These are phyloP conservation scores for Macrolepiota albuminosa DNA, from an alignment of 768 basidiomycete species.

Conservation along the genomic window DNA sequence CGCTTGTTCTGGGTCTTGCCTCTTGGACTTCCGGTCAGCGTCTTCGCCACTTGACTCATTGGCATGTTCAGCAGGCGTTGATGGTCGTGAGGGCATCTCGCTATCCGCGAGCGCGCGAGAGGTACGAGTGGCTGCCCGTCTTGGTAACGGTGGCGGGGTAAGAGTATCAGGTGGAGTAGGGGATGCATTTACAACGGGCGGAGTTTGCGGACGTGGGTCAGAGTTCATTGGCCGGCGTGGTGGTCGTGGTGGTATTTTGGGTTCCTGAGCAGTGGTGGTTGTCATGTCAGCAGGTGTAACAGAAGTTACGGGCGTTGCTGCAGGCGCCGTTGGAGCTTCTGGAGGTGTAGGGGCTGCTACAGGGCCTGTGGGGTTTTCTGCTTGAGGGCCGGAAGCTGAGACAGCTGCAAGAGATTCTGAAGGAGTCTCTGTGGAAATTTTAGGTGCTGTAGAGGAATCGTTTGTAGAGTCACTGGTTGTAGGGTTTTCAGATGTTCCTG, in stretches of 20 bases:
- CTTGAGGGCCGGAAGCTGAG: neutral
- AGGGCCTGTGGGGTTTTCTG: neutral
- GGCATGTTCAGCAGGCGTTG: slow-evolving; percentile 16
- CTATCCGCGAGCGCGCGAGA: slow-evolving; percentile 24
- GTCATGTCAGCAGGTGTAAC: neutral
- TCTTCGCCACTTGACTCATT: slow-evolving; percentile 1
- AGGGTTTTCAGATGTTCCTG: neutral
- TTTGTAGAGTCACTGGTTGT: neutral
- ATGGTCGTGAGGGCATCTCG: slow-evolving; percentile 23
- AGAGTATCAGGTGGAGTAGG: slow-evolving; percentile 17
- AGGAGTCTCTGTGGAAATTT: neutral
- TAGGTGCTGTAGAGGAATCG: neutral
- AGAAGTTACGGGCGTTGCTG: neutral
- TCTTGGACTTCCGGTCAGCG: neutral
- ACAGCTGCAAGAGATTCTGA: neutral
- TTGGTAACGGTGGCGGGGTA: slow-evolving; percentile 57
- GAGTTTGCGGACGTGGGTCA: slow-evolving; percentile 39
- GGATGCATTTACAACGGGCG: slow-evolving; percentile 15
- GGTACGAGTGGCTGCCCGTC: slow-evolving; percentile 56
- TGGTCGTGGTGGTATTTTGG: slow-evolving; percentile 13
- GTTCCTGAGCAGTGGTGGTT: slow-evolving; percentile 4
- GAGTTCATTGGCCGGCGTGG: slow-evolving; percentile 25
- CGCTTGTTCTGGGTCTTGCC: neutral
- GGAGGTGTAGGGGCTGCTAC: neutral
- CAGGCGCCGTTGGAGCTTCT: neutral